Base-by-base conservation (phyloP, 345 rosid species). In the Hypericum androsaemum region DNA sequence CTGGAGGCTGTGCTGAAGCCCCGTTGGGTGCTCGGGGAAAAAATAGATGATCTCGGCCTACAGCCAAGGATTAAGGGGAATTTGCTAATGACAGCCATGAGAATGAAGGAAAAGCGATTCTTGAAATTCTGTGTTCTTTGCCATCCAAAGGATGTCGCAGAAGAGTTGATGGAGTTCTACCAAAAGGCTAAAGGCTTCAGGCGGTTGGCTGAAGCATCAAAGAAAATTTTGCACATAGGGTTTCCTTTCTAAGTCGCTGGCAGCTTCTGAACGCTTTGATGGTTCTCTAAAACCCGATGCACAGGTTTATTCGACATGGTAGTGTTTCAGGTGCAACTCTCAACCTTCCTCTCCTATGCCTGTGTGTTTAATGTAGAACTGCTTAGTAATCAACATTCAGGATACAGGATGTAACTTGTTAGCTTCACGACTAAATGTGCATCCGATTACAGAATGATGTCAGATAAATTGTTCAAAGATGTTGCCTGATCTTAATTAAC, bases 91-190 rank as follows among this genome's bases (percentile, higher is more conserved):
- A 79, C 57, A n/a, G 84, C 83, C 8, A 49, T 89, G 63, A 76
- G 87, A 61, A 83, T 89, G 97, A 68, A 38, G 6, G 95, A 89
- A 58, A 56, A 52, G 52, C 68, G 85, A 59, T 76, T 89, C 64
- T 63, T 83, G 63, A 60, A 72, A 17, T 80, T 52, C 37, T 89
- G 72, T 63, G 67, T 89, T 57, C 54, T 37, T 40, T 83, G 89
- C 64, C 92, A 89, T 37, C 77, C 68, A 0, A 41, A 73, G 37
- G 77, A 70, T 15, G 68, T 79, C 74, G 82, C 73, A 12, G 59
- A 46, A 15, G 80, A 85, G 57, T 54, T 89, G 66, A 71, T 77
- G 78, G 82, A 71, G 37, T 59, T 64, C 46, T 89, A 79, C 46
- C 48, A 50, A 65, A 61, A 45, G 32, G 73, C 76, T 9, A 85